phyloP scores from a whole-genome alignment of 2,329 filamentous ascomycete genomes.

The Chrysoporthe puriensis region DNA sequence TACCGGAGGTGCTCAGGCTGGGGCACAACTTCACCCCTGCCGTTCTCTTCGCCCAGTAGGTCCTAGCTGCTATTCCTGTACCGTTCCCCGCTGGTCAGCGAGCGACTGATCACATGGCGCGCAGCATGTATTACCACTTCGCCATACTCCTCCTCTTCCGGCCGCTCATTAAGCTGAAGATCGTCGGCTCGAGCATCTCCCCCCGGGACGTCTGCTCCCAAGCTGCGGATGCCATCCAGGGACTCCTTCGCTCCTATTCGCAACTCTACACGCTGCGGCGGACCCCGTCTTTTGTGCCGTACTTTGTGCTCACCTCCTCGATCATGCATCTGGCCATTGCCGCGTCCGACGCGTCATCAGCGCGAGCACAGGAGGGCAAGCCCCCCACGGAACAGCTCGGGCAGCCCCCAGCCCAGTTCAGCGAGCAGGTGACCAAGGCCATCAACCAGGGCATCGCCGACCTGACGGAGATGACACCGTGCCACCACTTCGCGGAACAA shows the following conservation, averaged over 20 bases:
- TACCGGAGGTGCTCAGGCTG: constrained; percentile 66
- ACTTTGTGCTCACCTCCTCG: constrained; percentile 64
- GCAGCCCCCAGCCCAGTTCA: neutral
- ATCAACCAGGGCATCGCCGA: constrained; percentile 60
- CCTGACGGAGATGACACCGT: constrained; percentile 63
- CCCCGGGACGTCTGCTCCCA: constrained; percentile 69
- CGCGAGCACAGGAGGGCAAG: neutral
- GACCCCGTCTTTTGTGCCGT: constrained; percentile 64
- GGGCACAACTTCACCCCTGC: constrained; percentile 74
- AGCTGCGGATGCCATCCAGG: constrained; percentile 62
- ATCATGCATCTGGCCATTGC: constrained; percentile 64
- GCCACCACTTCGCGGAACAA: constrained; percentile 64
- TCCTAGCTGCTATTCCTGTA: constrained; percentile 27
- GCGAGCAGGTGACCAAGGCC: constrained; percentile 43
- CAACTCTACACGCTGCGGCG: constrained; percentile 61
- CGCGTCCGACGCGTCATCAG: constrained; percentile 37
- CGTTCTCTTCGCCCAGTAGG: constrained; percentile 75
- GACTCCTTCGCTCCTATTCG: constrained; percentile 59
- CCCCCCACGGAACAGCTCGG: constrained; percentile 12
- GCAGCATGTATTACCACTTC: constrained; percentile 72
- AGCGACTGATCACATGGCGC: constrained; percentile 22
- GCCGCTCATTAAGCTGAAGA: constrained; percentile 67
- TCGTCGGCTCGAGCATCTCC: constrained; percentile 65
- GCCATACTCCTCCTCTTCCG: constrained; percentile 74
- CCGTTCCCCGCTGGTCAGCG: neutral